Percentiles rank a stretch among this genome's conserved stretches.
These are phyloP conservation scores for Cercospora sp. DNA, from an alignment of 2,329 filamentous ascomycete species.

Conservation along the genomic window DNA sequence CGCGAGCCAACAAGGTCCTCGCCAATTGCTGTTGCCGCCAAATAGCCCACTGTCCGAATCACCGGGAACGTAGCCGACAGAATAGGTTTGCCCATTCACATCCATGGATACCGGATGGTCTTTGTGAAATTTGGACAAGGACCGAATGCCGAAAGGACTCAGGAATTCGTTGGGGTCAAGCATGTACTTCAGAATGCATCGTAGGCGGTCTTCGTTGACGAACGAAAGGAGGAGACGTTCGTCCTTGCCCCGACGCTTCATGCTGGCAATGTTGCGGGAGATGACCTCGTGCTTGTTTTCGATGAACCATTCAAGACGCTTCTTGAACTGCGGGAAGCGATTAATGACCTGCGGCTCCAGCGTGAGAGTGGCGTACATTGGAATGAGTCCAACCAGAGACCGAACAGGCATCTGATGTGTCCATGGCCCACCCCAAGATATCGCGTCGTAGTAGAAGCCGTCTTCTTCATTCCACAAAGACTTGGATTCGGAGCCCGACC, in stretches of 20 bases:
- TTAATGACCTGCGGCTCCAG: slow-evolving; percentile 92
- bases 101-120: slow-evolving; percentile 92
- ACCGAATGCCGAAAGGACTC: slow-evolving; percentile 85
- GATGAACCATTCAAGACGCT: slow-evolving; percentile 90
- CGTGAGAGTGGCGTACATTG: slow-evolving; percentile 87
- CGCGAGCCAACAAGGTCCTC: slow-evolving; percentile 90
- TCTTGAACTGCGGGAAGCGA: slow-evolving; percentile 89
- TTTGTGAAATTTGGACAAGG: slow-evolving; percentile 87
- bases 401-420: slow-evolving; percentile 89
- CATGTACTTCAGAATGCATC: slow-evolving; percentile 88
- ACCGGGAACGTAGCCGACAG: slow-evolving; percentile 87
- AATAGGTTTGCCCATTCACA: slow-evolving; percentile 86
- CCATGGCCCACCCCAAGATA: slow-evolving; percentile 92
- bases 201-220: slow-evolving; percentile 88
- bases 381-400: slow-evolving; percentile 90
- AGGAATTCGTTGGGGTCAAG: slow-evolving; percentile 92
- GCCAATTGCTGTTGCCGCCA: slow-evolving; percentile 97
- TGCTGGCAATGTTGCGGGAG: slow-evolving; percentile 91
- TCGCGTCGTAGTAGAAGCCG: slow-evolving; percentile 97
- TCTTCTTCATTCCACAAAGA: slow-evolving; percentile 96
- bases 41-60: slow-evolving; percentile 95
- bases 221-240: slow-evolving; percentile 84
- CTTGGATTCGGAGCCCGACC: slow-evolving; percentile 68
- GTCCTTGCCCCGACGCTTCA: slow-evolving; percentile 85
- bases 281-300: slow-evolving; percentile 82